Evolutionary conservation across 2,329 filamentous ascomycete species (phyloP).

Genomic region (Dendryphion nanum): DNA sequence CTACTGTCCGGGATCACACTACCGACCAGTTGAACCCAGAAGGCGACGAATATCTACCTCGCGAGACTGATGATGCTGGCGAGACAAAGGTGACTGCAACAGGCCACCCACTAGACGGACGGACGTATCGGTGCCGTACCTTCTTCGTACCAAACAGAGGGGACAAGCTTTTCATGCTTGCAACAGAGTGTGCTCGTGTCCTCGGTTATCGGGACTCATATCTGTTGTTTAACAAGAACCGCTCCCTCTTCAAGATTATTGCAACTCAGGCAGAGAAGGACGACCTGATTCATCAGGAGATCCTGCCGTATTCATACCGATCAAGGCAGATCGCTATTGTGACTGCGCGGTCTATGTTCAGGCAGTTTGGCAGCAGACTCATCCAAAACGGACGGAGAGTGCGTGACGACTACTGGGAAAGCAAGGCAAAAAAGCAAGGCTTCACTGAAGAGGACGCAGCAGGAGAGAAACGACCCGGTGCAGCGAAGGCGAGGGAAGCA

Average conservation of each 20-base stretch:
- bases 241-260: constrained; percentile 96
- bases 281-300: constrained; percentile 90
- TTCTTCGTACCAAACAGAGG: constrained; percentile 89
- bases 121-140: constrained; percentile 89
- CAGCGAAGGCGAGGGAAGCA: constrained; percentile 81
- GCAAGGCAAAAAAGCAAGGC: constrained; percentile 92
- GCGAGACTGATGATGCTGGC: constrained; percentile 88
- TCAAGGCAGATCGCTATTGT: constrained; percentile 99
- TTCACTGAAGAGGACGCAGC: constrained; percentile 96
- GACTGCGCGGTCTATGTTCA: constrained; percentile 96
- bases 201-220: constrained; percentile 97
- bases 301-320: constrained; percentile 93
- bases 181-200: constrained; percentile 93
- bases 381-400: constrained; percentile 88
- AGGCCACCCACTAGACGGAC: constrained; percentile 76
- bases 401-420: constrained; percentile 98
- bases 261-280: constrained; percentile 95
- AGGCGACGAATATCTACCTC: constrained; percentile 90
- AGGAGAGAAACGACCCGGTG: constrained; percentile 92
- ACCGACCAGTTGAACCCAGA: constrained; percentile 89
- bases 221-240: constrained; percentile 96
- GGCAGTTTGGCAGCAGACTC: constrained; percentile 93
- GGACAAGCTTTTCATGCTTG: constrained; percentile 96
- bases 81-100: constrained; percentile 89
- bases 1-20: constrained; percentile 94